Percentiles rank a stretch among this genome's conserved stretches.
These are phyloP conservation scores for Apiospora malaysiana DNA, from an alignment of 2,329 filamentous ascomycete species.

Conservation along the genomic window DNA sequence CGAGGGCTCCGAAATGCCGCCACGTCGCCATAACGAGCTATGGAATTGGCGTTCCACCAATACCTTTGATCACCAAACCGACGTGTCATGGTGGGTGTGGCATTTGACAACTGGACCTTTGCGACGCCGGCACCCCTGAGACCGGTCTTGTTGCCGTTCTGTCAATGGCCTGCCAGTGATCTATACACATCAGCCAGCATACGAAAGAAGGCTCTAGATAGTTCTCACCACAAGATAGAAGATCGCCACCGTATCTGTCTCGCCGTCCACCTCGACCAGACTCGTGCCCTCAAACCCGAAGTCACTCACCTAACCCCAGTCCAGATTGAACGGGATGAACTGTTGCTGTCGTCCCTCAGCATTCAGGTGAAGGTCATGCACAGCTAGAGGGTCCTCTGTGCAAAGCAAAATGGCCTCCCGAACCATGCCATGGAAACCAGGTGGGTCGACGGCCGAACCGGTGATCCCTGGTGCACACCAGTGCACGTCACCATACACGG, in stretches of 20 bases:
- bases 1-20: conserved; percentile 44
- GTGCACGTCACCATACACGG: conserved; percentile 44
- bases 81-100: conserved; percentile 42
- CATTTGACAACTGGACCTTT: conserved; percentile 41
- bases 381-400: conserved; percentile 43
- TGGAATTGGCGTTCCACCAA: conserved; percentile 43
- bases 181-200: not conserved
- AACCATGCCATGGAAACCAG: conserved; percentile 48
- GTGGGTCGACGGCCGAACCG: conserved; percentile 36
- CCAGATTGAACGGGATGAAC: conserved; percentile 43
- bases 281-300: conserved; percentile 48
- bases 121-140: conserved; percentile 45
- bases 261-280: conserved; percentile 42
- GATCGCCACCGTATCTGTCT: conserved; percentile 37
- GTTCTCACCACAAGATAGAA: conserved; percentile 45
- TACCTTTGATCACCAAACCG: conserved; percentile 40
- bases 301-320: conserved; percentile 43
- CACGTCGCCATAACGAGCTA: conserved; percentile 46
- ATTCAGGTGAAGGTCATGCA: conserved; percentile 45
- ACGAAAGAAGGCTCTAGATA: too few relatives aligned
- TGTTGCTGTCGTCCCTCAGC: conserved; percentile 41
- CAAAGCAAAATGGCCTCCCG: conserved; percentile 43
- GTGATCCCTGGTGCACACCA: conserved; percentile 44
- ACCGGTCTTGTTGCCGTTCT: conserved; percentile 40
- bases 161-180: not conserved